Base-by-base conservation (phyloP, 148 eudicot species). In the Camellia granthamiana region DNA sequence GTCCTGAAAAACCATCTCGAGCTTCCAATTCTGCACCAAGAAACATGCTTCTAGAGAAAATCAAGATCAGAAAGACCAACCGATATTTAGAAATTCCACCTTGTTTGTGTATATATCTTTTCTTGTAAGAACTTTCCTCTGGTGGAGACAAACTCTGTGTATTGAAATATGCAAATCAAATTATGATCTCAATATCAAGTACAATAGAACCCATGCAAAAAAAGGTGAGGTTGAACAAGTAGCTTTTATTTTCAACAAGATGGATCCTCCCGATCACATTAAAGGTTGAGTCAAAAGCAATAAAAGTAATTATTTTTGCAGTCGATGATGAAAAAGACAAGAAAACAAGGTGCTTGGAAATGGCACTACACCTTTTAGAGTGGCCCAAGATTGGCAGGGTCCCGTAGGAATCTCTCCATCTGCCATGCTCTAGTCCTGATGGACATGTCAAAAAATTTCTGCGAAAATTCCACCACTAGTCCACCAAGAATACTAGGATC, bases 401-500 rank as follows among this genome's bases (percentile, higher is more conserved):
- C 93, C 44, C 97, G 87, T 69, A 94, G 84, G 87, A 94, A 91
- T 83, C 94, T 87, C 87, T 92, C 98, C 97, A 94, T 94, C 86
- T 94, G 97, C 76, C 83, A 85, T 64, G 98, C 98, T 88, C 98
- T 89, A 67, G 92, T 94, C 88, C 76, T 94, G 41, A 94, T 94
- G 76, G 98, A 94, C 94, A 92, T 90, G 83, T 94, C 96, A 55
- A 92, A 90, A 49, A 94, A 93, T 74, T 94, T 94, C 74, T 88
- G 93, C 15, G 84, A 82, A 47, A 94, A 94, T 82, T 93, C 92
- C 72, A 93, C 94, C 80, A 93, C 90, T 51, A 93, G 77, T 65
- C 97, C 97, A 80, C 95, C 97, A 72, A 93, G 90, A 86, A 93
- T 93, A 72, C 88, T 86, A n/a, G 90, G 88, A 83, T 94, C 96